Base-by-base conservation (phyloP, 805 yeast genomes). In the Komagataella kurtzmanii region DNA sequence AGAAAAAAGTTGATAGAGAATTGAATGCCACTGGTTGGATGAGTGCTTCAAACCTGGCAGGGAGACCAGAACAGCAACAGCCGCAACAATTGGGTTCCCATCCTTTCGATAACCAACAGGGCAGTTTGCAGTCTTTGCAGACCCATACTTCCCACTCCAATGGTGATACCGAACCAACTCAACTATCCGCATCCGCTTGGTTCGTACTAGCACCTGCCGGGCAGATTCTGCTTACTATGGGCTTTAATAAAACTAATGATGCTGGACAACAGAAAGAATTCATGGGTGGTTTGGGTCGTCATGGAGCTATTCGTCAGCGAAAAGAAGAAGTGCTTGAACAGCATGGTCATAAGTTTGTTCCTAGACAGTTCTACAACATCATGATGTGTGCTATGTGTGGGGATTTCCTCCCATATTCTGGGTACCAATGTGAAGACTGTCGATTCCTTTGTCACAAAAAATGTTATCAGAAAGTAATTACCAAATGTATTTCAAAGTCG, bases 311-410 rank as follows among this genome's bases (percentile, higher is more conserved):
- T 57, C 85, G 96, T 61, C 93, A 88, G 66, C 82, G 90, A 70
- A 88, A 90, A 58, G 88, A 83, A 61, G 95, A 87, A 58, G 88
- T 93, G 1, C 87, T 82, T 63, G 97, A 91, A 67, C 93, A 88
- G 59, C 95, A 88, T 64, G 99, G 99, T 17, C 99, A 93, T 69
- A 95, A 88, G 66, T 93, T 93, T 69, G 95, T 88, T 46, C 96
- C 88, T 65, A 91, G 88, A 59, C 96, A 89, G 64, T 89, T 90
- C 64, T 93, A 93, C 74, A 88, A 87, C 59, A 88, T 93, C 62
- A 91, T 93, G 97, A 80, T 93, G 58, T 93, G 99, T 72, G 97
- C 98, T 1, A 79, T 90, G 55, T 93, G 99, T 75, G 96, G 96
- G 4, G 98, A 93, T 55, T 93, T 93, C 64, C 72, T 93, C 57